Conservation (phyloP, 805 yeast genomes). For the Yarrowia deformans region DNA sequence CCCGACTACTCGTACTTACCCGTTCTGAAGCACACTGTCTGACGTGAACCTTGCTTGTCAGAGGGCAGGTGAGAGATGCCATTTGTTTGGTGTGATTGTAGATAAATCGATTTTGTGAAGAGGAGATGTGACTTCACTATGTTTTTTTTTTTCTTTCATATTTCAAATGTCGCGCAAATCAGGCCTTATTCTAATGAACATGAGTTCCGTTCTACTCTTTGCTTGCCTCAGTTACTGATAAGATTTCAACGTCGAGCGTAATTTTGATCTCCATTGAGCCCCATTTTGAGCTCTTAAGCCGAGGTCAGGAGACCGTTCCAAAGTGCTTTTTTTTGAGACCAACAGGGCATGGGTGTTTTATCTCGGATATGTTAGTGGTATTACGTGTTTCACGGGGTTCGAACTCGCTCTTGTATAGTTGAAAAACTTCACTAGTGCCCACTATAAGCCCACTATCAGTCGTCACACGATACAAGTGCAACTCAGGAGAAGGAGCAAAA, state of each 20-base stretch:
- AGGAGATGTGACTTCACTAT: no score
- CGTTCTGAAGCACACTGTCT: no score
- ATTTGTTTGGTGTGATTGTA: not conserved
- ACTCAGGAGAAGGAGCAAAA: not conserved
- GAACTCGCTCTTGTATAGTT: not conserved
- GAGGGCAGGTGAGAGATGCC: not conserved
- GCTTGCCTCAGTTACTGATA: not conserved
- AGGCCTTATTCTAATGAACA: no score
- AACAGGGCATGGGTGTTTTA: not conserved
- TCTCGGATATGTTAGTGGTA: not conserved
- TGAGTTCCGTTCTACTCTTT: no score
- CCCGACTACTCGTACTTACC: no score
- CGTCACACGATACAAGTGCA: not conserved
- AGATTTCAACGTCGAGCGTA: not conserved
- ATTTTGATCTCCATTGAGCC: no score
- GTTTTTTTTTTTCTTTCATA: no score
- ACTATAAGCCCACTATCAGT: no score
- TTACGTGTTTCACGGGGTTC: not conserved
- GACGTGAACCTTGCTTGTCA: not conserved
- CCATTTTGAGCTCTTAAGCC: conserved; percentile 20
- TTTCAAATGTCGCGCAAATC: no score
- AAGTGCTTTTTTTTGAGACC: not conserved
- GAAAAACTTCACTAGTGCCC: not conserved
- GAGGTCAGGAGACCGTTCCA: conserved; percentile 13
- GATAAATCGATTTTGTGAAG: not conserved